phyloP scores from a whole-genome alignment of 2,329 filamentous ascomycete species.

The Xylariaceae sp. region DNA sequence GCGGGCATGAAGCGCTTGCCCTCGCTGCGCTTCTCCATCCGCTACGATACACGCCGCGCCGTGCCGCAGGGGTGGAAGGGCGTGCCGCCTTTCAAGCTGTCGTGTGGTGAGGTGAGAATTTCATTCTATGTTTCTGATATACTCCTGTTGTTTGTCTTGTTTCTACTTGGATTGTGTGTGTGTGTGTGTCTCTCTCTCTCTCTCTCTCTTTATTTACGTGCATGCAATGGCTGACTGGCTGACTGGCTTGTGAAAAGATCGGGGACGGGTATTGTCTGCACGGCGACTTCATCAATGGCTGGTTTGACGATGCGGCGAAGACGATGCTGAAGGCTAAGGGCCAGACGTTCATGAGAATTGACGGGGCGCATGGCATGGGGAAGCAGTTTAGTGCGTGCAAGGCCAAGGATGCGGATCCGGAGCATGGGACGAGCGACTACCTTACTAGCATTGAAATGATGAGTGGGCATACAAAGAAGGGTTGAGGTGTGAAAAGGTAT shows the following conservation, averaged over 20 bases:
- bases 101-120: conserved; percentile 42
- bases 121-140: not conserved
- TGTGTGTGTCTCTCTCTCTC: too few species aligned
- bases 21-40: conserved; percentile 53
- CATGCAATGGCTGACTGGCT: too few species aligned
- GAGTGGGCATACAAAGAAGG: too few species aligned
- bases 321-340: conserved; percentile 45
- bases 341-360: conserved; percentile 42
- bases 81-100: conserved; percentile 51
- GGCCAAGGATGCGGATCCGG: conserved; percentile 48
- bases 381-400: conserved; percentile 42
- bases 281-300: conserved; percentile 55
- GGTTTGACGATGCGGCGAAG: conserved; percentile 48
- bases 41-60: conserved; percentile 24
- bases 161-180: too few species aligned
- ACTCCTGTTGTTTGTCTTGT: too few species aligned
- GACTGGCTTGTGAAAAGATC: conserved; percentile 11
- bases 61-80: conserved; percentile 53
- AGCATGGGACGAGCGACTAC: conserved; percentile 47
- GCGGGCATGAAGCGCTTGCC: conserved; percentile 51
- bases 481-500: too few species aligned
- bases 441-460: conserved; percentile 42
- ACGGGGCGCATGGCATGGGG: conserved; percentile 43
- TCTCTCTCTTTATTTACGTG: not conserved
- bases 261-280: conserved; percentile 47